phyloP scores from a whole-genome alignment of 1,139 yeast species.

The Candida labiduridarum region DNA sequence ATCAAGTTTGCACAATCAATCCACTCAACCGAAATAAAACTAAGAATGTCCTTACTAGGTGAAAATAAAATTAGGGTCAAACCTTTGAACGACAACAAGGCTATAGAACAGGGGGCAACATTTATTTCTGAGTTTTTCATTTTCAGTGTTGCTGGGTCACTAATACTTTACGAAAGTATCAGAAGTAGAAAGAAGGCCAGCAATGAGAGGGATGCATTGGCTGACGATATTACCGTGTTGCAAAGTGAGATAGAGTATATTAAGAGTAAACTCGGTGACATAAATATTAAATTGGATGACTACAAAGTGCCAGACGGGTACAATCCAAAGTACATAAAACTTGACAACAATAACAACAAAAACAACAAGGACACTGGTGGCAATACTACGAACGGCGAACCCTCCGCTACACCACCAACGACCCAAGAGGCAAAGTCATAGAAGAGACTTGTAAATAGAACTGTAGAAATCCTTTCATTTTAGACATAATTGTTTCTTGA shows the following conservation, averaged over 20 bases:
- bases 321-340: slow-evolving; percentile 45
- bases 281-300: slow-evolving; percentile 47
- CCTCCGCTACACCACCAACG: neutral
- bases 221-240: slow-evolving; percentile 67
- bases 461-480: neutral
- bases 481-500: slow-evolving; percentile 1
- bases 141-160: slow-evolving; percentile 76
- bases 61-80: slow-evolving; percentile 60
- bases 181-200: slow-evolving; percentile 69
- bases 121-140: slow-evolving; percentile 77
- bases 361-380: neutral
- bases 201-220: slow-evolving; percentile 61
- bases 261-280: slow-evolving; percentile 21
- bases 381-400: too few relatives aligned
- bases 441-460: slow-evolving; percentile 1
- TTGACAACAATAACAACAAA: slow-evolving; percentile 12
- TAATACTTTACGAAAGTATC: slow-evolving; percentile 73
- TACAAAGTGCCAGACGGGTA: slow-evolving; percentile 49
- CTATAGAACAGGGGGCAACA: slow-evolving; percentile 82
- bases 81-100: slow-evolving; percentile 82
- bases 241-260: slow-evolving; percentile 73
- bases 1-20: slow-evolving; percentile 73
- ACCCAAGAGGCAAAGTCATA: neutral
- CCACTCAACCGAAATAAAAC: slow-evolving; percentile 64
- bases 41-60: slow-evolving; percentile 68